Evolutionary conservation across 257 asterid genomes (phyloP).

Genomic region (Prunella vulgaris): DNA sequence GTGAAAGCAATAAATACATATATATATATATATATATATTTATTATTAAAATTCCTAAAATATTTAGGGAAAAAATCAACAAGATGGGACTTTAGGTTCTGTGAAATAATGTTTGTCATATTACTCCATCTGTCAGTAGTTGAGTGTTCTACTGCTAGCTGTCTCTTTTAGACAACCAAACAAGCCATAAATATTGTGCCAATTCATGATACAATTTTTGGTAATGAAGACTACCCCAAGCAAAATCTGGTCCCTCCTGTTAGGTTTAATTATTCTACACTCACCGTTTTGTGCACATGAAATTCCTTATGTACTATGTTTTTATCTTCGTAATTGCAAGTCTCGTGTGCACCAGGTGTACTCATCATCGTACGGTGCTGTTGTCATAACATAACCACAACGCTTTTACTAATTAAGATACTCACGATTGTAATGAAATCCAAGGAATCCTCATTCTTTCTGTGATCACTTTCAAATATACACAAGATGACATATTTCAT

Average conservation of each 20-base stretch:
- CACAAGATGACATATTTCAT: slow-evolving; percentile 34
- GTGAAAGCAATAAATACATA: slow-evolving; percentile 29
- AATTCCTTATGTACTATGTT: background rate
- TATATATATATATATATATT: no score
- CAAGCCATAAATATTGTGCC: slow-evolving; percentile 1
- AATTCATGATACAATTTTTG: slow-evolving; percentile 1
- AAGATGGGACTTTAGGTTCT: background rate
- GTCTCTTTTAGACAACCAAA: slow-evolving; percentile 19
- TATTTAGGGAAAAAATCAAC: background rate
- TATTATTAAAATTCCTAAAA: background rate
- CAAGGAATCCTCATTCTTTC: background rate
- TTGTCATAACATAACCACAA: no score
- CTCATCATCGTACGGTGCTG: no score
- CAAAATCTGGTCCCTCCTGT: background rate
- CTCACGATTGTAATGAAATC: background rate
- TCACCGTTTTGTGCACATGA: background rate
- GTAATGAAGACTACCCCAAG: background rate
- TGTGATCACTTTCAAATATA: slow-evolving; percentile 19
- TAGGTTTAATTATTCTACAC: background rate
- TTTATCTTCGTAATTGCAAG: background rate
- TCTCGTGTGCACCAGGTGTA: no score
- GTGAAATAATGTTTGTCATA: slow-evolving; percentile 1
- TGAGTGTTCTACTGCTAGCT: slow-evolving; percentile 19
- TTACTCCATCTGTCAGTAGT: slow-evolving; percentile 19
- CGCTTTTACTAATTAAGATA: background rate